Percentiles rank a stretch among this genome's conserved stretches.
These are phyloP conservation scores for Russula olivacea DNA, from an alignment of 768 basidiomycete genomes.

Conservation along the genomic window DNA sequence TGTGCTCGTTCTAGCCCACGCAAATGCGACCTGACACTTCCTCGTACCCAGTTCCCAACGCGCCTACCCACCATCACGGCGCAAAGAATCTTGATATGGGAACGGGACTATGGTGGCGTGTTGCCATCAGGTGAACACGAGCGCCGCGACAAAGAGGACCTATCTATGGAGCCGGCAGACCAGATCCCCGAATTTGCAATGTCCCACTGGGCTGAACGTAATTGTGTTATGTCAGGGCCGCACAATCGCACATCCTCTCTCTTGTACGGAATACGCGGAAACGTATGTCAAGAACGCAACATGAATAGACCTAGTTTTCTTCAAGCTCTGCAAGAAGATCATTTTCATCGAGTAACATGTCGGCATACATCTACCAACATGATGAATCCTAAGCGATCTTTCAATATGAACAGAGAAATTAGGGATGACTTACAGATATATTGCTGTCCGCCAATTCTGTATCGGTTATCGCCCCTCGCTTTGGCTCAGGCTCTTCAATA, in stretches of 20 bases:
- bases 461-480: not conserved
- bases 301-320: not conserved
- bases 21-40: not conserved
- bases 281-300: not conserved
- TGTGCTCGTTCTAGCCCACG: not conserved
- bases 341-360: conserved; percentile 12
- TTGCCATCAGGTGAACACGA: not conserved
- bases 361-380: conserved; percentile 12
- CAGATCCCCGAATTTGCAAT: not conserved
- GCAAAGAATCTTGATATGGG: conserved; percentile 11
- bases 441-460: not conserved
- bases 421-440: not conserved
- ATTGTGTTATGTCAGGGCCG: too few species aligned
- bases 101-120: not conserved
- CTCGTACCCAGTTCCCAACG: conserved; percentile 14
- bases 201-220: too few species aligned
- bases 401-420: not conserved
- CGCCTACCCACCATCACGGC: conserved; percentile 1
- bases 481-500: not conserved
- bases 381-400: not conserved
- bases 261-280: not conserved
- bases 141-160: conserved; percentile 6
- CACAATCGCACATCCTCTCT: not conserved
- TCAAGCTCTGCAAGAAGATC: conserved; percentile 16
- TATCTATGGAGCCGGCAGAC: not conserved